Evolutionary conservation across 1,284 basidiomycete species (phyloP).

Genomic region (Moniliophthora roreri): DNA sequence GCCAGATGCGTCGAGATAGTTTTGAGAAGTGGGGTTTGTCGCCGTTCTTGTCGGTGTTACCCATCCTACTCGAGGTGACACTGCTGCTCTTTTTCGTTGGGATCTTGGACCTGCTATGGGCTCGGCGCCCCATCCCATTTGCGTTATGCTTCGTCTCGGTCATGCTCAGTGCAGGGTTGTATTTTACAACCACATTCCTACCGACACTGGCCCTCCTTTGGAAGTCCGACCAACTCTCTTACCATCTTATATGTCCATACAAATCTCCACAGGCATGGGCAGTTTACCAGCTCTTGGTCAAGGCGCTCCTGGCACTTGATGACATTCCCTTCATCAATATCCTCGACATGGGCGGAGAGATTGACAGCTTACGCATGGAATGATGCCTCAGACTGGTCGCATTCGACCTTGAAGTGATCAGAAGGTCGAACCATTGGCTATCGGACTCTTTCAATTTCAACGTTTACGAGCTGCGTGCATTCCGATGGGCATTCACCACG

Average conservation of each 20-base stretch:
- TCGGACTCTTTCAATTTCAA: too few relatives aligned
- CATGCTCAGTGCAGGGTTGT: too few relatives aligned
- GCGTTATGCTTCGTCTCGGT: not conserved
- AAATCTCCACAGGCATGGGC: not conserved
- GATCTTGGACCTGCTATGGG: conserved; percentile 5
- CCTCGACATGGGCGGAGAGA: too few relatives aligned
- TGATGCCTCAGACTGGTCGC: too few relatives aligned
- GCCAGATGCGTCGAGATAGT: too few relatives aligned
- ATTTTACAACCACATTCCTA: not conserved
- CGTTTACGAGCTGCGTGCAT: not conserved
- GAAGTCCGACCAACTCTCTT: not conserved
- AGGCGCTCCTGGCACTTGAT: not conserved
- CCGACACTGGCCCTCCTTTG: too few relatives aligned
- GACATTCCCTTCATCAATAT: too few relatives aligned
- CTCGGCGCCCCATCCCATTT: not conserved
- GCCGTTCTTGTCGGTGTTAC: too few relatives aligned
- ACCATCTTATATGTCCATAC: not conserved
- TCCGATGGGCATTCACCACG: not conserved
- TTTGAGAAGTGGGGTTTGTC: too few relatives aligned
- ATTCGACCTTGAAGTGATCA: not conserved
- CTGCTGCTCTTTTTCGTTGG: conserved; percentile 6
- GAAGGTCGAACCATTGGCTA: not conserved
- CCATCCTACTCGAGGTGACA: conserved; percentile 1
- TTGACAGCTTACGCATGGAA: too few relatives aligned
- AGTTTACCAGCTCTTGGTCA: too few relatives aligned